Evolutionary conservation across 1,139 yeast genomes (phyloP).

Genomic region (Arxiozyma slooffiae): DNA sequence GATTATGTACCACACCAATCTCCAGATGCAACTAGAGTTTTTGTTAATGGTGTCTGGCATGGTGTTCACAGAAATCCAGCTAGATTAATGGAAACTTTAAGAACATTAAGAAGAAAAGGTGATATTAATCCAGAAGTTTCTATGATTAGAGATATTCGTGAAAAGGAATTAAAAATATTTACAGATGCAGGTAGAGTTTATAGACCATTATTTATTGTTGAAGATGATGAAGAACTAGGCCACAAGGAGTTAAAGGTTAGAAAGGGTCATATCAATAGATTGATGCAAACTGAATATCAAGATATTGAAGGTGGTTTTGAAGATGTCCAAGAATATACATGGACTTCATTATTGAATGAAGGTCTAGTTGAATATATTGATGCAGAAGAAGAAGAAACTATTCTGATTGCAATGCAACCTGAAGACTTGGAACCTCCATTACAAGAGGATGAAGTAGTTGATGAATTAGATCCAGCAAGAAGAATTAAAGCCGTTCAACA

Average conservation of each 20-base stretch:
- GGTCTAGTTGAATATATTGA: conserved; percentile 93
- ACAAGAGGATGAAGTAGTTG: conserved; percentile 36
- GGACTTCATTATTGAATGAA: conserved; percentile 74
- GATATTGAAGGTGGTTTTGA: conserved; percentile 45
- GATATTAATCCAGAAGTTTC: conserved; percentile 95
- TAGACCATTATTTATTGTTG: conserved; percentile 87
- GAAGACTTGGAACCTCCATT: conserved; percentile 78
- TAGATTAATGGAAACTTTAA: conserved; percentile 78
- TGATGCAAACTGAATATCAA: conserved; percentile 57
- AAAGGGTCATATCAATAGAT: conserved; percentile 70
- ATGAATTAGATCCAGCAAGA: conserved; percentile 47
- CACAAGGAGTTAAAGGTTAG: conserved; percentile 70
- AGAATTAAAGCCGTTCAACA: conserved; percentile 70
- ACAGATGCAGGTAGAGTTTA: conserved; percentile 98
- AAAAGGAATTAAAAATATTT: conserved; percentile 86
- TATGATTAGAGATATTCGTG: conserved; percentile 91
- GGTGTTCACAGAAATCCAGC: conserved; percentile 98
- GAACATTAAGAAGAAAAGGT: conserved; percentile 87
- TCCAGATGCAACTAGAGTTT: conserved; percentile 86
- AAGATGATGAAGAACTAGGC: conserved; percentile 65
- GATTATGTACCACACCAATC: conserved; percentile 91
- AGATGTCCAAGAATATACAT: conserved; percentile 53
- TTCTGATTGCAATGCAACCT: conserved; percentile 97
- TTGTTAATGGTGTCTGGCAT: conserved; percentile 98
- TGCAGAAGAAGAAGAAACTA: conserved; percentile 96